Conservation (phyloP, 805 yeast species). For the Candida lessepsii region DNA sequence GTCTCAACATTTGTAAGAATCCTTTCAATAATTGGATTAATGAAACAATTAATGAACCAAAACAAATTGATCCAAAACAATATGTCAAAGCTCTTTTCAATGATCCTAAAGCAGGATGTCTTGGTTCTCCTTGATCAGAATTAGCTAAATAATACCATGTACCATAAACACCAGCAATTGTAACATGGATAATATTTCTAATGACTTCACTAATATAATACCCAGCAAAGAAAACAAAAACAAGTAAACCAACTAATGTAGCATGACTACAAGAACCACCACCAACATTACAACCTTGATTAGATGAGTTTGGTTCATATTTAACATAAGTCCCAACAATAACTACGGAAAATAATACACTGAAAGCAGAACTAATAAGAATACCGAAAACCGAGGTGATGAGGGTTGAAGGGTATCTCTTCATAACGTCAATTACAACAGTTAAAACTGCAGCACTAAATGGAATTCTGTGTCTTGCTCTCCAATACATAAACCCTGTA, state of each 20-base stretch:
- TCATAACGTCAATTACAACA: conserved; percentile 76
- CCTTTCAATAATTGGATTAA: conserved; percentile 66
- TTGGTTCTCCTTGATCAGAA: conserved; percentile 77
- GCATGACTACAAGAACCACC: conserved; percentile 53
- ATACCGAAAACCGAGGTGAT: conserved; percentile 61
- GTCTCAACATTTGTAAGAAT: conserved; percentile 50
- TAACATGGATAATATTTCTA: conserved; percentile 75
- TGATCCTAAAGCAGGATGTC: conserved; percentile 76
- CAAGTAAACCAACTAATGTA: conserved; percentile 65
- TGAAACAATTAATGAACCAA: conserved; percentile 75
- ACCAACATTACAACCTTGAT: conserved; percentile 54
- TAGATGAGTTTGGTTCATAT: conserved; percentile 55
- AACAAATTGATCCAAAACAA: conserved; percentile 87
- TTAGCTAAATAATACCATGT: conserved; percentile 84
- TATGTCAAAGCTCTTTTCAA: conserved; percentile 77
- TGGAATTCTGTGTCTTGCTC: conserved; percentile 68
- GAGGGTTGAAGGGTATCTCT: conserved; percentile 66
- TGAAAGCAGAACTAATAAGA: conserved; percentile 57
- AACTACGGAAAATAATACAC: conserved; percentile 62
- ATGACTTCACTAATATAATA: conserved; percentile 80
- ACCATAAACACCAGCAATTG: conserved; percentile 82
- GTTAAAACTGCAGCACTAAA: conserved; percentile 68
- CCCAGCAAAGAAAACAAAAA: conserved; percentile 79
- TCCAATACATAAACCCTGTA: conserved; percentile 71
- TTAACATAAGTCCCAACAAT: conserved; percentile 77